Evolutionary conservation across 495 filamentous ascomycete species (phyloP), one percentile per base, ranked within the genome.

Genomic region (Evernia prunastri): DNA sequence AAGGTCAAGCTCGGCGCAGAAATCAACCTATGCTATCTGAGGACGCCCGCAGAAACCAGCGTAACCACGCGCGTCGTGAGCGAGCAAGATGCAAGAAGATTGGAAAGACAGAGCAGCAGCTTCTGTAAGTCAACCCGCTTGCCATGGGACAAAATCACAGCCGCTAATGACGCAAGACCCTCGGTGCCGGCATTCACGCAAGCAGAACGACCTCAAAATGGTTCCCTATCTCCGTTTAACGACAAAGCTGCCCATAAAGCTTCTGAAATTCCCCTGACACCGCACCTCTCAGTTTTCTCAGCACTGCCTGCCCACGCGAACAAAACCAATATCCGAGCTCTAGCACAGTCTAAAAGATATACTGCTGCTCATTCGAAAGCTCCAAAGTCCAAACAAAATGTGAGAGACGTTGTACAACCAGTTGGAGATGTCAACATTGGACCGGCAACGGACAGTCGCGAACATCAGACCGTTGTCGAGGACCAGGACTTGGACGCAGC

Each of bases 1-100:
- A 35, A 54, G 59, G 64, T 33, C 63, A 65, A 18, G 63, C 43
- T 36, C 27, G 40, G 4, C 63, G 57, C 53, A 47, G 29, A 35
- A 45, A 60, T 23, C 31, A 58, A 11, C 54, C 53, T 13, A 8
- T 18, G 20, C 17, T 49, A 6, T 57, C 54, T n/a, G 18, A 43
- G 12, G 62, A 49, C 6, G 54, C 36, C 25, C 54, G 62, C n/a
- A 57, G 49, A 39, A 39, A 1, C n/a, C 40, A 33, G 36, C 54
- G 43, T 51, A 62, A 57, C 15, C 4, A 11, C n/a, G 43, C 23
- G n/a, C 40, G 58, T 10, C 43, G 33, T 36, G 53, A 63, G 33
- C n/a, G 63, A 15, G 27, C 42, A 31, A 36, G 13, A 35, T 13
- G 42, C 29, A 60, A 49, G 42, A 60, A 17, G 29, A n/a, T 17